These are phyloP conservation scores for Alloteropsis semialata DNA, from an alignment of 176 grass and related monocot species.

Conservation along the genomic window DNA sequence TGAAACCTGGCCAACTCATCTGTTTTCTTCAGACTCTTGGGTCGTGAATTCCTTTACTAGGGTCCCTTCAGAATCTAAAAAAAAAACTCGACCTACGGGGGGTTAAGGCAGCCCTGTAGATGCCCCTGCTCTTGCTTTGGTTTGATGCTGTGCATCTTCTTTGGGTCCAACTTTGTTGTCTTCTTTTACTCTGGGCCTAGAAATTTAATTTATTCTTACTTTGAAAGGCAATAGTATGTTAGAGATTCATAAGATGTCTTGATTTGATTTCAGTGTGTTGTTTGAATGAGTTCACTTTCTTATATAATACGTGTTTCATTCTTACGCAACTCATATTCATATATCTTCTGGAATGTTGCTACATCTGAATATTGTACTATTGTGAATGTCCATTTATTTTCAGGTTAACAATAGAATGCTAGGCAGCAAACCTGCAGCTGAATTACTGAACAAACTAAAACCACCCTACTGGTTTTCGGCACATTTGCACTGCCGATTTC, in stretches of 20 bases:
- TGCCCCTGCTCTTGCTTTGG: background rate
- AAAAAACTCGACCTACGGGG: background rate
- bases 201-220: conserved; percentile 13
- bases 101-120: too few relatives aligned
- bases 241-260: background rate
- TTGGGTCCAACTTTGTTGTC: background rate
- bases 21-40: background rate
- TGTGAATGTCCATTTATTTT: conserved; percentile 22
- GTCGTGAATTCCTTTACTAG: background rate
- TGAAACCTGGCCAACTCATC: background rate
- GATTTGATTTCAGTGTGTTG: background rate
- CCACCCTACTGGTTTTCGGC: conserved; percentile 84
- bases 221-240: background rate
- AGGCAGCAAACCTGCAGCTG: conserved; percentile 76
- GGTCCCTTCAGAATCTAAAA: background rate
- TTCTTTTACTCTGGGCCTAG: background rate
- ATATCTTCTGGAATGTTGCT: background rate
- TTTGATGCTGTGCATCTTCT: background rate
- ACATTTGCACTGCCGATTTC: conserved; percentile 75
- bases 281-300: background rate
- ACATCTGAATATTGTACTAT: background rate
- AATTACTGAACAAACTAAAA: conserved; percentile 71
- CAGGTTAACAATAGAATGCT: conserved; percentile 64
- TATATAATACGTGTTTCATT: background rate
- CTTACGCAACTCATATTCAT: conserved; percentile 10